Conservation (phyloP, 805 yeast species). For the Priceomyces medius region DNA sequence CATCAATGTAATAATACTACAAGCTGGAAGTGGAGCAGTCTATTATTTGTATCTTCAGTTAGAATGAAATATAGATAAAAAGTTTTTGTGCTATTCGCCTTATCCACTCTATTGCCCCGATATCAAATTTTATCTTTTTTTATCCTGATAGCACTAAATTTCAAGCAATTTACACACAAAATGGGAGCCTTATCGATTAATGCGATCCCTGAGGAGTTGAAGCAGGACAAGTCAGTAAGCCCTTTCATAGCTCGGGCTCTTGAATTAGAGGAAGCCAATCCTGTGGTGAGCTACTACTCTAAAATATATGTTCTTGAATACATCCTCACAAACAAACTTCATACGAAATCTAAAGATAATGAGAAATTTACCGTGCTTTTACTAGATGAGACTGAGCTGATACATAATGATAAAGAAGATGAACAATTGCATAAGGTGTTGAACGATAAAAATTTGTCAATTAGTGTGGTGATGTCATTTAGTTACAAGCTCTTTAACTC, state of each 20-base stretch:
- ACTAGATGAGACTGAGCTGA: conserved; percentile 67
- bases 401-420: conserved; percentile 44
- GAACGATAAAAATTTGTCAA: conserved; percentile 52
- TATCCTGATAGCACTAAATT: background rate
- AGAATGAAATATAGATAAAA: no score
- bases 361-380: conserved; percentile 60
- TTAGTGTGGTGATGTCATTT: conserved; percentile 30
- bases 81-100: no score
- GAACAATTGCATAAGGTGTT: conserved; percentile 49
- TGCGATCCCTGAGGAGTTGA: conserved; percentile 26
- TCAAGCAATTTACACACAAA: background rate
- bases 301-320: conserved; percentile 67
- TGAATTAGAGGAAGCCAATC: conserved; percentile 59
- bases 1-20: no score
- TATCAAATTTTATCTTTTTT: no score
- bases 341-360: conserved; percentile 52
- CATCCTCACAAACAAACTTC: conserved; percentile 60
- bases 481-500: conserved; percentile 35
- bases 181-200: conserved; percentile 5
- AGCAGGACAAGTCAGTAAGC: conserved; percentile 33
- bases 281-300: conserved; percentile 73
- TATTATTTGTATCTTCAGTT: no score
- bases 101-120: no score
- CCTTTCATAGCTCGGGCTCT: conserved; percentile 53
- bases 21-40: no score